phyloP scores from a whole-genome alignment of 352 stramenopile genomes.

The Globisporangium nodosum region DNA sequence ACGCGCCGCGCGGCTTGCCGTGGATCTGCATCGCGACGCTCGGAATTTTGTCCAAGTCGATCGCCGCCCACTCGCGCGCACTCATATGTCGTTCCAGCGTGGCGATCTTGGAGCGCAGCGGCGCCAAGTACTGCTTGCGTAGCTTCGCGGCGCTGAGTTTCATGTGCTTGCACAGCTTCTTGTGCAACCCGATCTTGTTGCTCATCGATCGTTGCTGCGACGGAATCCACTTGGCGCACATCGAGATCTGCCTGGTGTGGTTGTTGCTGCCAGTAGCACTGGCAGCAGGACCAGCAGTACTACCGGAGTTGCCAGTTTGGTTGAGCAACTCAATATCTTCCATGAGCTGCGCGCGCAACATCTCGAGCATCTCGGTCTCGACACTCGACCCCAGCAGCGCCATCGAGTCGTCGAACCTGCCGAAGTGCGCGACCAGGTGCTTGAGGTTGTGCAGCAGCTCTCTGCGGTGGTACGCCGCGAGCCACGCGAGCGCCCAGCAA shows the following conservation, averaged over 20 bases:
- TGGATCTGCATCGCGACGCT: constrained; percentile 40
- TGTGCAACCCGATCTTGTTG: constrained; percentile 31
- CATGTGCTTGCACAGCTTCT: constrained; percentile 41
- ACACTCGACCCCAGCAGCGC: constrained; percentile 32
- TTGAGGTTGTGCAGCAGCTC: constrained; percentile 41
- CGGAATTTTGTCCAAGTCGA: constrained; percentile 32
- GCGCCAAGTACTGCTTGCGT: constrained; percentile 39
- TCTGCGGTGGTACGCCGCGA: constrained; percentile 21
- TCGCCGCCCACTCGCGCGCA: constrained; percentile 31
- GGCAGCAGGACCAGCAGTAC: neutral
- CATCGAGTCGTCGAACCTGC: constrained; percentile 38
- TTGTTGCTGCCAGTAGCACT: neutral
- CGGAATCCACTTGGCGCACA: constrained; percentile 56
- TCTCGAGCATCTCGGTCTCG: constrained; percentile 26
- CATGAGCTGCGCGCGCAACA: constrained; percentile 28
- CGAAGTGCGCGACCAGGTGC: constrained; percentile 30
- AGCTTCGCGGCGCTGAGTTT: constrained; percentile 25
- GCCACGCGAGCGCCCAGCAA: constrained; percentile 25
- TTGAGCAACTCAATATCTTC: constrained; percentile 18
- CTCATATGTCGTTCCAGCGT: constrained; percentile 41
- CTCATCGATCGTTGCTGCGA: constrained; percentile 37
- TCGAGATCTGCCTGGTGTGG: constrained; percentile 13
- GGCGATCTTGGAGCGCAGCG: constrained; percentile 25
- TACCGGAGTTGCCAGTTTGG: neutral
- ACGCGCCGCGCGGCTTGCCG: constrained; percentile 27